These are phyloP conservation scores for Prasinococcaceae sp. DNA, from an alignment of 139 green algal species.

Conservation along the genomic window DNA sequence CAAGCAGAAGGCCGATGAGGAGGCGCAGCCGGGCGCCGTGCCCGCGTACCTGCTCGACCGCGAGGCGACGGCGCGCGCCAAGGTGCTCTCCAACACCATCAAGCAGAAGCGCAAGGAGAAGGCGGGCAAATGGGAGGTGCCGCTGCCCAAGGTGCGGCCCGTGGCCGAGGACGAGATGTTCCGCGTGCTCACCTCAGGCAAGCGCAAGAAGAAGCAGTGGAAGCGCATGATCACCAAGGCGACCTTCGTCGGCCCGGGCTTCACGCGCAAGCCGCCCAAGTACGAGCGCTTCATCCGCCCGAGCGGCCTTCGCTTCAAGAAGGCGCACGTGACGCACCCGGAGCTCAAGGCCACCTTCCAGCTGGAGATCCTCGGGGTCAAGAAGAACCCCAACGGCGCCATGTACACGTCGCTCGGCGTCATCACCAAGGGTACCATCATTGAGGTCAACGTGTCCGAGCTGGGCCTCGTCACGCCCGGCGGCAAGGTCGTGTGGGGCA, in stretches of 20 bases:
- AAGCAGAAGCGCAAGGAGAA: constrained; percentile 99
- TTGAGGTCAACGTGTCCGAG: constrained; percentile 88
- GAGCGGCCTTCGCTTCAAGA: constrained; percentile 91
- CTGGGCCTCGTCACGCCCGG: constrained; percentile 94
- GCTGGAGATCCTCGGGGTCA: constrained; percentile 94
- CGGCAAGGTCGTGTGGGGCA: constrained; percentile 96
- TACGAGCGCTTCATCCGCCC: constrained; percentile 99
- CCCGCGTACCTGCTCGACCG: constrained; percentile 96
- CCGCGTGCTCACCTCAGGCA: constrained; percentile 71
- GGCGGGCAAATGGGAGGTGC: constrained; percentile 98
- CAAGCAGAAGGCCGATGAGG: constrained; percentile 83
- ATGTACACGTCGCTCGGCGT: constrained; percentile 92
- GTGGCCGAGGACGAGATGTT: constrained; percentile 99
- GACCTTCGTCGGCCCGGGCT: constrained; percentile 89
- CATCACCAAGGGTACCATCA: constrained; percentile 70
- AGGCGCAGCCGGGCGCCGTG: constrained; percentile 63
- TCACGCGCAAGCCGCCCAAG: constrained; percentile 98
- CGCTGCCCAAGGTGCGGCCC: constrained; percentile 90
- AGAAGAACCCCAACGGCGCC: constrained; percentile 98
- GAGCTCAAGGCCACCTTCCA: constrained; percentile 97
- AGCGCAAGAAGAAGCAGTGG: constrained; percentile 77
- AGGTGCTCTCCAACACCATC: constrained; percentile 98
- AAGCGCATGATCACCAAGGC: constrained; percentile 99
- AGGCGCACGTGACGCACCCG: constrained; percentile 95
- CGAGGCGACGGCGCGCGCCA: constrained; percentile 88